Evolutionary conservation across 129 eudicot genomes (phyloP), one percentile per base, ranked within the genome.

Genomic region (Artemisia tridentata): DNA sequence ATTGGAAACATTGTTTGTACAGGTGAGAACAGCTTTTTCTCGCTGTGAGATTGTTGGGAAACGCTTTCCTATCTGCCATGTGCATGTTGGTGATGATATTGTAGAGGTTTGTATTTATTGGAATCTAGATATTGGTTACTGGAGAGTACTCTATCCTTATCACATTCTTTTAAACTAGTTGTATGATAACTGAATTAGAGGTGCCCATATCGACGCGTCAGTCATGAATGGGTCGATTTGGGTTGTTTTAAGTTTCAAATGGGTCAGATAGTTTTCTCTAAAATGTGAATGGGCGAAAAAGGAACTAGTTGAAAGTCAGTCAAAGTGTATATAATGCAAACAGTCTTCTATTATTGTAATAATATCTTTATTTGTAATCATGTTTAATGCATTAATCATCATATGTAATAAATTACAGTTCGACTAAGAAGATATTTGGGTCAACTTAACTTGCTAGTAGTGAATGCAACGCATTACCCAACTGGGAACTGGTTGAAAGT

Each of bases 11-110:
- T 16, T 15, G 2, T 46, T 10, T 29, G 65, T 68, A 46, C 86
- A 90, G 97, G 97, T 90, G 49, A 69, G 13, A 68, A 83, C 78
- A 67, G 78, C 83, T 60, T 90, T 87, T 83, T 72, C 87, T 23
- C 73, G 79, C 38, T 81, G 86, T 78, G 81, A 72, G 74, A 85
- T 83, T 71, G 74, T 90, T 74, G 97, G 97, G 51, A 81, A 59
- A 72, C 89, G 95, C 16, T 87, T 90, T 71, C 97, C 97, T 17
- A 90, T 90, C 43, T 90, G 97, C 74, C 95, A 81, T 75, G 97
- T 90, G 70, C 88, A 85, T 19, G 47, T 90, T 81, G 89, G 80
- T 75, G 95, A 82, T 63, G 75, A 73, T 41, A 74, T 85, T 55
- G 84, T 90, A 47, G 97, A 90, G 97, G 97, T 90, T 62, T 68